Conservation (phyloP, 1,139 yeast genomes). For the Scheffersomyces lignicola region DNA sequence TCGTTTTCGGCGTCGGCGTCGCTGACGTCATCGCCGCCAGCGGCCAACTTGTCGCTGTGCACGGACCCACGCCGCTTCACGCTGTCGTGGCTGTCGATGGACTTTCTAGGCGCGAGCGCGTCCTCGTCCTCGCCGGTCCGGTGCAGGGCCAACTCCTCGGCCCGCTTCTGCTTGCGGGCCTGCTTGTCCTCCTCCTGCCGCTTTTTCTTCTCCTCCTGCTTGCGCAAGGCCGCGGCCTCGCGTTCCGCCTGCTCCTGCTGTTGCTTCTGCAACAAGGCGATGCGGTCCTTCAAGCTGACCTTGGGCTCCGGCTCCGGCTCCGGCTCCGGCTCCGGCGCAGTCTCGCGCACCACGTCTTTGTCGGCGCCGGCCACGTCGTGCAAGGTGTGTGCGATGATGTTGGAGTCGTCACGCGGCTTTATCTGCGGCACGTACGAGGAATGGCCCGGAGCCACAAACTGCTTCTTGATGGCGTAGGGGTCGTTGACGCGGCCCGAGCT, state of each 20-base stretch:
- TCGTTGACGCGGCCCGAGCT: constrained; percentile 33
- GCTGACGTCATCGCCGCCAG: too few species aligned
- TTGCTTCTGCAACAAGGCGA: constrained; percentile 76
- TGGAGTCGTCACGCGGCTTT: constrained; percentile 42
- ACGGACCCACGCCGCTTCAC: constrained; percentile 2
- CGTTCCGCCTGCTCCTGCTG: constrained; percentile 82
- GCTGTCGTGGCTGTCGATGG: neutral
- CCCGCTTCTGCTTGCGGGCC: constrained; percentile 13
- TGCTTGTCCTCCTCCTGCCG: constrained; percentile 38
- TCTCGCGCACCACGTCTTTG: constrained; percentile 26
- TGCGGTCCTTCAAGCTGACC: constrained; percentile 82
- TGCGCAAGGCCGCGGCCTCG: constrained; percentile 59
- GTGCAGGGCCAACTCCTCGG: neutral
- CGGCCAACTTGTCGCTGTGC: too few species aligned
- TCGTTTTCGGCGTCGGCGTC: too few species aligned
- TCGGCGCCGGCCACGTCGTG: constrained; percentile 22
- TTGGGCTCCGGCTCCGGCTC: constrained; percentile 62
- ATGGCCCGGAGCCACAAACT: constrained; percentile 41
- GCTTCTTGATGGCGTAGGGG: constrained; percentile 46
- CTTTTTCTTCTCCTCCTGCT: constrained; percentile 56
- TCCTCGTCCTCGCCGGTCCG: constrained; percentile 5
- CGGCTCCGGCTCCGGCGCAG: constrained; percentile 16
- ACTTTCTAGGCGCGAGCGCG: constrained; percentile 1
- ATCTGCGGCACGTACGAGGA: constrained; percentile 47
- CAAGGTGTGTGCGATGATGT: constrained; percentile 31